Evolutionary conservation across 1,284 basidiomycete genomes (phyloP), one percentile per base, ranked within the genome.

Genomic region (Phellinidium pouzarii): DNA sequence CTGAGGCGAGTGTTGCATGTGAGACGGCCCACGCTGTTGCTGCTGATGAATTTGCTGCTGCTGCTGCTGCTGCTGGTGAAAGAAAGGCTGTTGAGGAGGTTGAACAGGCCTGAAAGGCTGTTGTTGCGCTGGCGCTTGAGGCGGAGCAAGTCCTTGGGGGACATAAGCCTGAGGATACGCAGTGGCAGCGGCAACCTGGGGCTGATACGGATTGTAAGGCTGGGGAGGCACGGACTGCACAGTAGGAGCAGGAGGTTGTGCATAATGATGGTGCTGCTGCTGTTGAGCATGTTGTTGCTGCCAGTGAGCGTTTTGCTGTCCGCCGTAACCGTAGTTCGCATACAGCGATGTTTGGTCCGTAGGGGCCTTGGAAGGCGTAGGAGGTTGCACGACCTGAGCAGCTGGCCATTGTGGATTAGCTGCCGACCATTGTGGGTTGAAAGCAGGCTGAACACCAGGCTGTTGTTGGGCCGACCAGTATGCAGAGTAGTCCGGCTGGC

Each of bases 291-390:
- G 81, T 53, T 80, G 76, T 53, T 76, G 78, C 60, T 83, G 83
- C 79, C 80, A 84, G 59, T 77, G 73, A 52, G 71, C 65, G 52
- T 68, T 71, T 59, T 72, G 65, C 46, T 82, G 82, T 40, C 75
- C 72, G 2, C 87, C 86, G 63, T 91, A 91, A 25, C 87, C 87
- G 62, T 91, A 91, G 64, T 91, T 91, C 1, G 87, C 87, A 60
- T 89, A 91, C 31, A 91, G 63, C 23, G 86, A 82, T 62, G 80
- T 86, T 59, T 87, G 51, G 44, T 58, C 29, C 1, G 51, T 80
- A 19, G 80, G 73, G 41, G 84, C 71, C 38, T 84, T 84, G 50
- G 83, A 73, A 49, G 77, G 70, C 31, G 67, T 60, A 11, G 68
- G 62, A 12, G 66, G 59, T 44, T 68, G 66, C 22, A 79, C 71